Evolutionary conservation across 2,329 filamentous ascomycete species (phyloP), one percentile per base, ranked within the genome.

Genomic region (Ascocoryne sarcoides): DNA sequence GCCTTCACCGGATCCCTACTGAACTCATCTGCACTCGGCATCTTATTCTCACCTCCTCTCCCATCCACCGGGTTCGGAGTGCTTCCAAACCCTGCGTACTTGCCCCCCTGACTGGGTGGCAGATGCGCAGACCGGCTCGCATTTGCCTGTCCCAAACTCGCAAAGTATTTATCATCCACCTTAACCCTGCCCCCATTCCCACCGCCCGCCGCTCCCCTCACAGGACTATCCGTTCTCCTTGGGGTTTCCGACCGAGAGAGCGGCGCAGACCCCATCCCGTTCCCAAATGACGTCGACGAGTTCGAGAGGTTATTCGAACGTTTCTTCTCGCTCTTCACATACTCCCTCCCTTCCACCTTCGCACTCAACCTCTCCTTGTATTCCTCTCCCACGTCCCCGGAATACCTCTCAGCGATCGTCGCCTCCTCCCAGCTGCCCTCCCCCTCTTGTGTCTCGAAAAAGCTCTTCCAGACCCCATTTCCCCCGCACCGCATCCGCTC

Each of bases 401-500:
- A 82, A 60, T 96, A 96, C 41, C 90, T 71, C 62, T 95, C 88
- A 45, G 86, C 82, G 50, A 95, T 93, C 5, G 86, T 92, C 10
- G 83, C 85, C 53, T 88, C 84, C 53, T 94, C 88, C 73, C 90
- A 59, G 31, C 52, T 59, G 23, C 42, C 69, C 33, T 79, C 84
- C 36, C 78, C 69, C 39, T 75, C 66, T 56, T 84, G 79, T 43
- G 70, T 67, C 54, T 94, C 83, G 63, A 94, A 98, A 66, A 95
- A 96, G 17, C 74, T 69, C 53, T 82, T 82, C 82, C 88, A 96
- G 12, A 79, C 75, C 46, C 83, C 79, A 65, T 98, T 98, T 39
- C 92, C 92, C 33, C 90, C 92, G 16, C 84, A 71, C 44, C 89
- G 79, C 92, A 98, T 96, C 52, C 89, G 83, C 64, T 86, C 82